A percentile compares a stretch with the other conserved stretches of the same genome.
Conservation (phyloP, 2,329 filamentous ascomycete species). For the Byssoonygena ceratinophila region DNA sequence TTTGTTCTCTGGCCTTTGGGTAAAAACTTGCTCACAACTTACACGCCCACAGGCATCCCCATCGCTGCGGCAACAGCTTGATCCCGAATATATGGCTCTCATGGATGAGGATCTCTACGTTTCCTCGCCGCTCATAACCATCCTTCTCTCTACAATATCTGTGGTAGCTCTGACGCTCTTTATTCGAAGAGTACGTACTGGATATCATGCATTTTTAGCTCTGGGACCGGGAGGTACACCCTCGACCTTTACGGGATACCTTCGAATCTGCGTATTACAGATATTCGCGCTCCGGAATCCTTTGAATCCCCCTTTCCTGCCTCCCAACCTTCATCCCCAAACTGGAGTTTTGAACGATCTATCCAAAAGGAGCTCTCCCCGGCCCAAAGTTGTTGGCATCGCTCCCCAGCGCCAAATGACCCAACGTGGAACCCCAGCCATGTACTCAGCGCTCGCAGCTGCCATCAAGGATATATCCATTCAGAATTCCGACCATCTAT, state of each 20-base stretch:
- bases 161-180: constrained; percentile 36
- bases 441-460: constrained; percentile 47
- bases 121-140: constrained; percentile 18
- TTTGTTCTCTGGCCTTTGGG: background rate
- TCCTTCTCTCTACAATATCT: constrained; percentile 41
- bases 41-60: background rate
- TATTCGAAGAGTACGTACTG: constrained; percentile 50
- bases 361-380: constrained; percentile 51
- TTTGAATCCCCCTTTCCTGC: constrained; percentile 48
- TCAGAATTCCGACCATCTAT: constrained; percentile 41
- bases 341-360: constrained; percentile 52
- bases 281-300: constrained; percentile 62
- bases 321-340: constrained; percentile 43
- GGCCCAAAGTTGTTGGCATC: constrained; percentile 62
- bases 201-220: constrained; percentile 60
- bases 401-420: constrained; percentile 70
- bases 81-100: background rate
- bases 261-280: constrained; percentile 61
- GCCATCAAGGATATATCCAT: constrained; percentile 45
- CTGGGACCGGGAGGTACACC: constrained; percentile 75
- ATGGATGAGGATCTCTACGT: background rate
- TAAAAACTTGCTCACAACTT: background rate
- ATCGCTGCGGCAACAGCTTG: background rate
- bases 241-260: constrained; percentile 60
- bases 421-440: constrained; percentile 48